Base-by-base conservation (phyloP, 176 grass and related monocot species). In the Coix lacrymajobi region DNA sequence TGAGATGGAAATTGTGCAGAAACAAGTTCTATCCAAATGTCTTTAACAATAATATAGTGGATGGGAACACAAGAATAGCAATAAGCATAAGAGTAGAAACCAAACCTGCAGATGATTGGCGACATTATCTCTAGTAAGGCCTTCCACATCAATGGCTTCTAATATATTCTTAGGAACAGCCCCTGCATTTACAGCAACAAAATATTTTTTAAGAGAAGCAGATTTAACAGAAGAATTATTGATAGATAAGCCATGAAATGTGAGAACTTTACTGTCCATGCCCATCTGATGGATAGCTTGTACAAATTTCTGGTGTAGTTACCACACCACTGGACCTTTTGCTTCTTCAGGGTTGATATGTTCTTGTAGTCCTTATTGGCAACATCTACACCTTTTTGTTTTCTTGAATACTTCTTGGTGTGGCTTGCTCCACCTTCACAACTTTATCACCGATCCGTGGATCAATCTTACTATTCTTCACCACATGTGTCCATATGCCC, bases 41-140 rank as follows among this genome's bases (percentile, higher is more conserved):
- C 8, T 62, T 77, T 19, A 17, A 28, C 51, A 9, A 60, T 57
- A 14, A 49, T 39, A 52, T 17, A 66, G 36, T 7, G 0, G 29
- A 75, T 54, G 19, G 8, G 25, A 81, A 69, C 28, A 38, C 3
- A 69, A 56, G 30, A 6, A 36, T 66, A 11, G 2, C 5, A 20
- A 38, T 76, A 15, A 54, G 25, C 6, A 4, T 4, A 45, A 81
- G 66, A 46, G 57, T 41, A 41, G 73, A 64, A 78, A 75, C 7
- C 66, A 72, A 85, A 91, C 95, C 84, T 97, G 95, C 0, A 94
- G 73, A 74, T 97, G 92, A 64, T 92, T 94, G 12, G 90, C 83
- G 7, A 97, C 70, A 83, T 87, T 87, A 63, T 89, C 83, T 75
- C 85, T 88, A 4, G 54, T 92, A 12, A 97, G 68, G 36, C 87